Percentiles rank a stretch among this genome's conserved stretches.
Evolutionary conservation across 1,139 yeast genomes (phyloP).

Genomic region (Taiozyma sp.): DNA sequence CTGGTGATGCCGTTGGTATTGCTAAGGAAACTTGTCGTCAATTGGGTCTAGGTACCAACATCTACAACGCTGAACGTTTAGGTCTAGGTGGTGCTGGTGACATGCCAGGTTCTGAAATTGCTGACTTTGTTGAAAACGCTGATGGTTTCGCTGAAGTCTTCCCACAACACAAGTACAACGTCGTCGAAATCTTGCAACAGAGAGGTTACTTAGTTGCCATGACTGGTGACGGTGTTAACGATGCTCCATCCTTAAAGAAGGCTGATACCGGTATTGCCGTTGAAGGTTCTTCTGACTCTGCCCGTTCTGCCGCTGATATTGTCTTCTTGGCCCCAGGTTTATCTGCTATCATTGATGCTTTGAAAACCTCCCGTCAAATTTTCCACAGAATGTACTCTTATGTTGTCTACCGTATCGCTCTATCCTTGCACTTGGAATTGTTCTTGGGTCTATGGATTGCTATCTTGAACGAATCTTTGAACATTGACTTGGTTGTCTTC

Average conservation of each 20-base stretch:
- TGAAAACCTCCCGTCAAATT: conserved; percentile 92
- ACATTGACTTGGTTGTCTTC: conserved; percentile 86
- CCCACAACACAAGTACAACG: conserved; percentile 95
- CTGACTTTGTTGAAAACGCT: conserved; percentile 93
- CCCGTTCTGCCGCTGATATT: conserved; percentile 94
- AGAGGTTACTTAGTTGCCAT: conserved; percentile 95
- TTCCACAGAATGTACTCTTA: conserved; percentile 98
- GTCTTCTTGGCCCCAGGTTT: conserved; percentile 96
- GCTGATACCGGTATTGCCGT: conserved; percentile 98
- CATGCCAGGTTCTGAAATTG: conserved; percentile 94
- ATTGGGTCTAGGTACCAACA: conserved; percentile 95
- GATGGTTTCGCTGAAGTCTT: conserved; percentile 97
- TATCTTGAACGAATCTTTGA: conserved; percentile 75
- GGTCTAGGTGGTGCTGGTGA: conserved; percentile 96
- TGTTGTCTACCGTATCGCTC: conserved; percentile 94
- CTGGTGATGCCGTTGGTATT: conserved; percentile 99
- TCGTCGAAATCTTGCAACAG: conserved; percentile 83
- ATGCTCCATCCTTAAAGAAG: conserved; percentile 93
- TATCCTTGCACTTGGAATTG: conserved; percentile 86
- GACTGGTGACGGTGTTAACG: conserved; percentile 99
- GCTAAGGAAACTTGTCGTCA: conserved; percentile 98
- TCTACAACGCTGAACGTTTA: conserved; percentile 94
- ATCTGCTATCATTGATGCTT: conserved; percentile 90
- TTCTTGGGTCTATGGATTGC: conserved; percentile 95
- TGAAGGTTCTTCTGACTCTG: conserved; percentile 96